Evolutionary conservation across 768 basidiomycete genomes (phyloP).

Genomic region (Agaricus subrufescens): DNA sequence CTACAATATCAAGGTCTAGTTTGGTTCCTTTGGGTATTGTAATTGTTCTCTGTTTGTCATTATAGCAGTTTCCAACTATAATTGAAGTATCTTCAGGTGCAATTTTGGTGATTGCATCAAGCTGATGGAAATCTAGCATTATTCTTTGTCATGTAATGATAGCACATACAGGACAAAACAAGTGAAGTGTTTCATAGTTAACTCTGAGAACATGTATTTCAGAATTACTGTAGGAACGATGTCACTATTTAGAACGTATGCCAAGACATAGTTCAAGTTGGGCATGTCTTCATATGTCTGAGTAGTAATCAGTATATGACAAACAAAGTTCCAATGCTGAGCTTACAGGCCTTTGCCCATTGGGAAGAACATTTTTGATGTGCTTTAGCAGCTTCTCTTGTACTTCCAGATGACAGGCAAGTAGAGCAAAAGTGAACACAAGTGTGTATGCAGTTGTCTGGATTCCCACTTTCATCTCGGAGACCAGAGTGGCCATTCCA

Average conservation of each 20-base stretch:
- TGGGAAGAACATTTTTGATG: constrained; percentile 25
- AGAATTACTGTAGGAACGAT: not conserved
- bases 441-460: constrained; percentile 32
- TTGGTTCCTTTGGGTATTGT: constrained; percentile 38
- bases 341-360: constrained; percentile 27
- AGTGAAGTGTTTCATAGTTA: constrained; percentile 44
- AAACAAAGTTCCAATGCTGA: not conserved
- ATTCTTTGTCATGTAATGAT: not conserved
- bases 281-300: constrained; percentile 18
- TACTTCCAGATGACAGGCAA: constrained; percentile 33
- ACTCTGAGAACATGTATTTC: constrained; percentile 25
- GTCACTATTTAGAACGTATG: constrained; percentile 20
- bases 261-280: constrained; percentile 32
- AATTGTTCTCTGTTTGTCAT: constrained; percentile 34
- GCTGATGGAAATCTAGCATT: constrained; percentile 20
- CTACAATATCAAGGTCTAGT: constrained; percentile 21
- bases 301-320: constrained; percentile 9
- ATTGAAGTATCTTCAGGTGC: constrained; percentile 43
- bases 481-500: not conserved
- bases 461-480: not conserved
- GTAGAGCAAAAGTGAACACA: constrained; percentile 30
- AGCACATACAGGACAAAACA: constrained; percentile 40
- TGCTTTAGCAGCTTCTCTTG: constrained; percentile 31
- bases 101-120: constrained; percentile 36
- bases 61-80: constrained; percentile 21